Evolutionary conservation across 768 basidiomycete species (phyloP).

Genomic region (Leccinum aurantiacum): DNA sequence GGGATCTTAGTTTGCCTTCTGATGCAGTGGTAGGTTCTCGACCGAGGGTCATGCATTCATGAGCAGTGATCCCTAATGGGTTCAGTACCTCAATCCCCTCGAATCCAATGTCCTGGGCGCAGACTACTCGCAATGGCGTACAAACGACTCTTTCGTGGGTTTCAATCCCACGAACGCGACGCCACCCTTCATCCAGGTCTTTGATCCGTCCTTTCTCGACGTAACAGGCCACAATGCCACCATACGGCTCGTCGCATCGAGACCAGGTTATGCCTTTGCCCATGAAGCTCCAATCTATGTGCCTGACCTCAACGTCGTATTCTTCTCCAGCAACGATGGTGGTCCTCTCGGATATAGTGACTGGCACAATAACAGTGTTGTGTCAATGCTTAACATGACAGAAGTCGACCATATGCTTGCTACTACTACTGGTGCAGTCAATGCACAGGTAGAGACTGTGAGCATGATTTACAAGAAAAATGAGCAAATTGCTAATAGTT

Average conservation of each 20-base stretch:
- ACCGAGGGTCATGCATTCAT: neutral
- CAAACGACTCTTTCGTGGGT: constrained; percentile 39
- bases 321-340: constrained; percentile 72
- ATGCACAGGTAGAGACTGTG: constrained; percentile 49
- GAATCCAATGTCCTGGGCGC: constrained; percentile 52
- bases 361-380: constrained; percentile 59
- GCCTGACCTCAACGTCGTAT: constrained; percentile 62
- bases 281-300: constrained; percentile 78
- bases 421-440: constrained; percentile 37
- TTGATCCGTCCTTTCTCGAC: constrained; percentile 52
- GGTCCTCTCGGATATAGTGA: constrained; percentile 65
- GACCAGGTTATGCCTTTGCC: constrained; percentile 66
- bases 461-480: constrained; percentile 8
- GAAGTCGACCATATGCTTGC: constrained; percentile 51
- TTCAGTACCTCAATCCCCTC: constrained; percentile 50
- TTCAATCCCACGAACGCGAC: constrained; percentile 65
- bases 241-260: constrained; percentile 61
- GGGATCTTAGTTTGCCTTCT: constrained; percentile 14
- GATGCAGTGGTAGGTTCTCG: constrained; percentile 25
- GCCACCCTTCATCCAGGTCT: constrained; percentile 60
- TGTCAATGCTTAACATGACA: constrained; percentile 60
- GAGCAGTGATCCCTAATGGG: neutral
- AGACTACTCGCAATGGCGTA: constrained; percentile 40
- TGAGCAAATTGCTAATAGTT: constrained; percentile 1
- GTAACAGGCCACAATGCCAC: constrained; percentile 59